Conservation (phyloP, 257 asterid genomes). For the Scutellaria galericulata region DNA sequence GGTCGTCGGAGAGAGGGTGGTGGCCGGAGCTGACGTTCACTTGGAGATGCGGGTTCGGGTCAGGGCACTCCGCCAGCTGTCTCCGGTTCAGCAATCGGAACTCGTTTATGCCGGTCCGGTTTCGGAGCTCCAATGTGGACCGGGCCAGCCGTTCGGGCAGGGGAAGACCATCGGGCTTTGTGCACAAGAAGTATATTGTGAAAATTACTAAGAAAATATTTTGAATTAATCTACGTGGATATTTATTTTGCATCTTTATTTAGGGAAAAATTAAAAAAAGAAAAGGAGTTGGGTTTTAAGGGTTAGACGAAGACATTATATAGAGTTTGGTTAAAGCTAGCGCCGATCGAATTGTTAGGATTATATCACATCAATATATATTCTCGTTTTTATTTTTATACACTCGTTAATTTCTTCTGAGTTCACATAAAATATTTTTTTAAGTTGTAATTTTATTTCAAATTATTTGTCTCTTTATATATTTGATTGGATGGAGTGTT, state of each 20-base stretch:
- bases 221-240: background rate
- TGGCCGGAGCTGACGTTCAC: slow-evolving; percentile 37
- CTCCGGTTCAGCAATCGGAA: slow-evolving; percentile 70
- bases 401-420: no score
- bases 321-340: no score
- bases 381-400: no score
- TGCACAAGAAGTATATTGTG: background rate
- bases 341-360: no score
- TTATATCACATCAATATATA: no score
- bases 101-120: slow-evolving; percentile 68
- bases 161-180: background rate
- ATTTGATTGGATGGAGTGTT: no score
- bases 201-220: slow-evolving; percentile 12
- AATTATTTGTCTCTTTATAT: no score
- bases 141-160: slow-evolving; percentile 37
- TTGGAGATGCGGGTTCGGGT: slow-evolving; percentile 55
- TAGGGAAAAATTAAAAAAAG: background rate
- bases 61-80: slow-evolving; percentile 41
- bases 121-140: slow-evolving; percentile 42
- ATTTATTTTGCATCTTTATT: slow-evolving; percentile 16
- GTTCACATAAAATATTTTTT: no score
- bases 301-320: no score
- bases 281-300: background rate
- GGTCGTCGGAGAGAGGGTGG: slow-evolving; percentile 56
- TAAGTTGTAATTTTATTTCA: no score